Evolutionary conservation across 257 asterid genomes (phyloP).

Genomic region (Scutellaria barbata): DNA sequence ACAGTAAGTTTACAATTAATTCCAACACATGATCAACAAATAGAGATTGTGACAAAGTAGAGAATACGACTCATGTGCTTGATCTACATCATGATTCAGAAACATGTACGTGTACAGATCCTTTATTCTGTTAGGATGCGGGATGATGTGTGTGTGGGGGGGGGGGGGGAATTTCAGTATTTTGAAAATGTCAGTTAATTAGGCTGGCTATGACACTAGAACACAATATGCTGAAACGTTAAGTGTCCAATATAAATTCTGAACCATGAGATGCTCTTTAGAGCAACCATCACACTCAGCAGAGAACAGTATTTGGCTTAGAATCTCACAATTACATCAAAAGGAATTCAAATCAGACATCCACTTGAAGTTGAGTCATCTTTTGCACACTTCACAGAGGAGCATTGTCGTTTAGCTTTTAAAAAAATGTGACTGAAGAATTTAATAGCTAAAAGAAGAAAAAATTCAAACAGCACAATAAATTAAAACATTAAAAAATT

Average conservation of each 20-base stretch:
- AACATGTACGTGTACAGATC: too few species aligned
- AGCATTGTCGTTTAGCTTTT: neutral
- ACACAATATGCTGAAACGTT: conserved; percentile 4
- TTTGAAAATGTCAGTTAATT: neutral
- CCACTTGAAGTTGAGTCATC: neutral
- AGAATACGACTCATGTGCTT: neutral
- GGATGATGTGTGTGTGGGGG: neutral
- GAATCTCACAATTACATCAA: neutral
- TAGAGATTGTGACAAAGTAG: neutral
- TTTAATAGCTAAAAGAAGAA: neutral
- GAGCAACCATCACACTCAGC: neutral
- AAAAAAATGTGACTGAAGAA: conserved; percentile 3
- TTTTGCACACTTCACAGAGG: conserved; percentile 6
- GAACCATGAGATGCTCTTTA: neutral
- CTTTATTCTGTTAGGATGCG: neutral
- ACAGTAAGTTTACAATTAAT: neutral
- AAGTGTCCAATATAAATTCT: neutral
- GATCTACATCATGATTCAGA: neutral
- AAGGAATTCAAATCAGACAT: conserved; percentile 1
- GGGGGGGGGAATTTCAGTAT: neutral
- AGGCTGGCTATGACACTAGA: neutral
- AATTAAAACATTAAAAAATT: neutral
- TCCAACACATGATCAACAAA: conserved; percentile 1
- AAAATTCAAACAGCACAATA: conserved; percentile 10
- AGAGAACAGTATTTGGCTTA: neutral